These are phyloP conservation scores for Tolypocladium paradoxum DNA, from an alignment of 2,329 filamentous ascomycete species.

Conservation along the genomic window DNA sequence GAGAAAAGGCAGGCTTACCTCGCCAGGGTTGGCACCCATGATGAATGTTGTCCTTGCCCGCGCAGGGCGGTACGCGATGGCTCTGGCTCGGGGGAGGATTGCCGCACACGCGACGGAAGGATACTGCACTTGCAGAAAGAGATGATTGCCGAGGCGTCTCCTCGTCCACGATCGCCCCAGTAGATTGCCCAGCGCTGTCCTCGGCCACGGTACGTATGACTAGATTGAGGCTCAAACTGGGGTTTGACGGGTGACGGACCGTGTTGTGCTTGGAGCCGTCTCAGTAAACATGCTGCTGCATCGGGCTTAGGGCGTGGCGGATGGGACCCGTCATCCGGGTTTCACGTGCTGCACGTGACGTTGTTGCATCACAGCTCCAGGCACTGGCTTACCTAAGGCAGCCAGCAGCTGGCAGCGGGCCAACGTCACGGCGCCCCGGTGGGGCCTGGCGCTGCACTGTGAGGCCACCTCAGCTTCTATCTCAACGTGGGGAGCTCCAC, in stretches of 20 bases:
- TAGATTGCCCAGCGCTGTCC: not conserved
- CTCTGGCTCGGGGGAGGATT: not conserved
- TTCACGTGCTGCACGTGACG: constrained; percentile 1
- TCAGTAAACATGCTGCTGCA: constrained; percentile 20
- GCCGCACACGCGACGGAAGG: not conserved
- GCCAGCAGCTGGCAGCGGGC: not conserved
- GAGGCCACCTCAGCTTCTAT: constrained; percentile 25
- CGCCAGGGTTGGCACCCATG: constrained; percentile 15
- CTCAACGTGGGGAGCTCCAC: constrained; percentile 1
- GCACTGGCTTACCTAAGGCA: not conserved
- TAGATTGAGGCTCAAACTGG: not conserved
- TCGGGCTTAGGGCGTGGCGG: constrained; percentile 9
- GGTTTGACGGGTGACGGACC: constrained; percentile 1
- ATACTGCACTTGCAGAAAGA: not conserved
- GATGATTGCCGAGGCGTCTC: not conserved
- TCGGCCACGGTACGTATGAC: not conserved
- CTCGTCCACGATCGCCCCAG: not conserved
- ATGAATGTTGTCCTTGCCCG: constrained; percentile 3
- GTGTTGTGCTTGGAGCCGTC: constrained; percentile 14
- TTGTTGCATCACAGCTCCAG: not conserved
- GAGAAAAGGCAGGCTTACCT: constrained; percentile 12
- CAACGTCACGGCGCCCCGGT: not conserved
- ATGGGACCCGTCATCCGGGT: not conserved
- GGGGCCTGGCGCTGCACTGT: not conserved
- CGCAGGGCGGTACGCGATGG: not conserved